Conservation (phyloP, 2,329 filamentous ascomycete species). For the Didymella arachidicola region DNA sequence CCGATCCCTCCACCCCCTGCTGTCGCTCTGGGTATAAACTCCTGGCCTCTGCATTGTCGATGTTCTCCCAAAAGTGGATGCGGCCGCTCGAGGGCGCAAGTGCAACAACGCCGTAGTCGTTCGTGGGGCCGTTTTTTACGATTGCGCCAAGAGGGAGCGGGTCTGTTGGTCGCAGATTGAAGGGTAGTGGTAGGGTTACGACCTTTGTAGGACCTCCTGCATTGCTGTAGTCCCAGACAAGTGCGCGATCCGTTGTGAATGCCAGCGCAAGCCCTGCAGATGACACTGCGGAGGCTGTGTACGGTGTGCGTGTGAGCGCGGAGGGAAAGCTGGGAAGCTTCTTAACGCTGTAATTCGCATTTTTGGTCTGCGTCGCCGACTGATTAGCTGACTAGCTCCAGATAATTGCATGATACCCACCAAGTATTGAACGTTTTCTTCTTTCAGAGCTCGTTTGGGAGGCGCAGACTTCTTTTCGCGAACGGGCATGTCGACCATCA, state of each 20-base stretch:
- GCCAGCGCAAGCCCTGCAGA: constrained; percentile 76
- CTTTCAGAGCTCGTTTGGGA: constrained; percentile 65
- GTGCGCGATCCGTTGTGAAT: constrained; percentile 80
- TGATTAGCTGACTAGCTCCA: constrained; percentile 17
- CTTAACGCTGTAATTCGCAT: constrained; percentile 83
- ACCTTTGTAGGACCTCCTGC: constrained; percentile 71
- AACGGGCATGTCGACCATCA: constrained; percentile 50
- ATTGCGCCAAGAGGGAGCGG: constrained; percentile 83
- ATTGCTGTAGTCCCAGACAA: constrained; percentile 86
- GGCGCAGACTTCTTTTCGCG: constrained; percentile 50
- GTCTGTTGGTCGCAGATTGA: constrained; percentile 72
- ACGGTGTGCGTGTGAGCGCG: constrained; percentile 70
- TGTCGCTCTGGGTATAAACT: constrained; percentile 84
- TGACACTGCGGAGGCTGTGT: constrained; percentile 60
- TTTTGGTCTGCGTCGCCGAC: constrained; percentile 69
- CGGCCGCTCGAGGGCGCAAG: constrained; percentile 84
- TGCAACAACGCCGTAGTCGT: constrained; percentile 84
- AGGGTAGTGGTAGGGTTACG: constrained; percentile 80
- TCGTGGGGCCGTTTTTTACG: constrained; percentile 77
- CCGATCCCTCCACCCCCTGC: constrained; percentile 76
- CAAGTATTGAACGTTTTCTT: constrained; percentile 71
- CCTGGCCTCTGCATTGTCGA: constrained; percentile 85
- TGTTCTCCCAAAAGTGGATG: constrained; percentile 94
- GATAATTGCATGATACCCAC: constrained; percentile 55
- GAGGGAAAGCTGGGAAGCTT: constrained; percentile 85